A percentile compares a stretch with the other conserved stretches of the same genome.
phyloP scores from a whole-genome alignment of 164 flowering plant genomes.

The Berberis vulgaris region DNA sequence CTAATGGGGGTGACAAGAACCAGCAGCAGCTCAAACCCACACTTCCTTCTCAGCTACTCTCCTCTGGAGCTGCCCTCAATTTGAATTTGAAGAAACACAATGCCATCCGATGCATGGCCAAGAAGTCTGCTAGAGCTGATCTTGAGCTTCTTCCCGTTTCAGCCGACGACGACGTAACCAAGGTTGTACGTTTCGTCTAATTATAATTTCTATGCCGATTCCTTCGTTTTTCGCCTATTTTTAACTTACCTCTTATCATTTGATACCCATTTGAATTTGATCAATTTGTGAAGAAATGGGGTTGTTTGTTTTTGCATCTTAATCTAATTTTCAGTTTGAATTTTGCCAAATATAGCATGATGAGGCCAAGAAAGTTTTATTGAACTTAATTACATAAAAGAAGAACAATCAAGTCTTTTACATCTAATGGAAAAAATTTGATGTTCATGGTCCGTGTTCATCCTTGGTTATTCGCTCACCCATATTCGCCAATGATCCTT shows the following conservation, averaged over 20 bases:
- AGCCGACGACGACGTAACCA: conserved; percentile 14
- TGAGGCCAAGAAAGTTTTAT: too few relatives aligned
- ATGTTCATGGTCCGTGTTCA: too few relatives aligned
- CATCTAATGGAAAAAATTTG: too few relatives aligned
- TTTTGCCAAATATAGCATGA: too few relatives aligned
- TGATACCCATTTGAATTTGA: background rate
- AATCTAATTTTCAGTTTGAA: too few relatives aligned
- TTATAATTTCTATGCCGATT: background rate
- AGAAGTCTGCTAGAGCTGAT: conserved; percentile 12
- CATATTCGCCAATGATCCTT: too few relatives aligned
- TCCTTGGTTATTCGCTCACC: too few relatives aligned
- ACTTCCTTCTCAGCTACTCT: background rate
- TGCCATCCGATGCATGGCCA: conserved; percentile 9
- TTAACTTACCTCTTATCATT: background rate
- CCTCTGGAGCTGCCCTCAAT: background rate
- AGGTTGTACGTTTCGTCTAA: background rate
- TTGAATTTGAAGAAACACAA: background rate
- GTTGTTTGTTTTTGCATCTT: too few relatives aligned
- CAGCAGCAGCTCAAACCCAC: conserved; percentile 8
- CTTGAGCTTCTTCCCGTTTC: conserved; percentile 20
- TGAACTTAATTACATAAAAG: too few relatives aligned
- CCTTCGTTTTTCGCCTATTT: too few relatives aligned
- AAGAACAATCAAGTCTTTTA: too few relatives aligned
- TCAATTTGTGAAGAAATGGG: too few relatives aligned
- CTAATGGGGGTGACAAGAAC: conserved; percentile 2